A percentile compares a stretch with the other conserved stretches of the same genome.
These are phyloP conservation scores for Xylaria polymorpha DNA, from an alignment of 2,329 filamentous ascomycete genomes.

Conservation along the genomic window DNA sequence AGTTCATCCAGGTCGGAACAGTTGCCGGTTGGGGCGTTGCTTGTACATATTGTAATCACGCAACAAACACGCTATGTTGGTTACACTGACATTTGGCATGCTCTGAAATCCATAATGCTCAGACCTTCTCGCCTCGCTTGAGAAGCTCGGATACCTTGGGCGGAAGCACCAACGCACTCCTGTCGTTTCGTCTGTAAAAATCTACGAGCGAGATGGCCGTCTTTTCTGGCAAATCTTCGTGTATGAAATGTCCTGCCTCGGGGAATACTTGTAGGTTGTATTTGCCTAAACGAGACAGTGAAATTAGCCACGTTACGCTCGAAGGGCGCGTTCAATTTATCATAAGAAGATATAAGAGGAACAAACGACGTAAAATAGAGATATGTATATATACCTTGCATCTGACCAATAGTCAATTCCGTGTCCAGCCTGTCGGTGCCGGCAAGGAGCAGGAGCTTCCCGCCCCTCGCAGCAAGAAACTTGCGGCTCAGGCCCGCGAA, in stretches of 20 bases:
- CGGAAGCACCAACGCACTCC: constrained; percentile 84
- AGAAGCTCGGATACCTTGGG: constrained; percentile 87
- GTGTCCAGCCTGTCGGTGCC: constrained; percentile 52
- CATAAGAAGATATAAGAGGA: constrained; percentile 22
- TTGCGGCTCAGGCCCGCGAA: constrained; percentile 88
- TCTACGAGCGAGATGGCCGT: constrained; percentile 87
- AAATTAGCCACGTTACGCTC: constrained; percentile 3
- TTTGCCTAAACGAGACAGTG: constrained; percentile 69
- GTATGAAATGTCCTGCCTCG: constrained; percentile 94
- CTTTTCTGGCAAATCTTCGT: constrained; percentile 93
- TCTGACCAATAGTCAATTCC: constrained; percentile 53
- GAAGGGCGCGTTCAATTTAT: background rate
- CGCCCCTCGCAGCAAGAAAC: constrained; percentile 82
- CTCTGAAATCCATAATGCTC: constrained; percentile 3
- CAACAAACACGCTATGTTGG: background rate
- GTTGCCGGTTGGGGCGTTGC: background rate
- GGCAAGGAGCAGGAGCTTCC: constrained; percentile 50
- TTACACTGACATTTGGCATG: background rate
- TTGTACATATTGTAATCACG: constrained; percentile 19
- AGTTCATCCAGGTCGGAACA: background rate
- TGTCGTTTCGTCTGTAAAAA: constrained; percentile 92
- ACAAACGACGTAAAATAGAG: constrained; percentile 3
- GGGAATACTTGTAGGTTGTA: constrained; percentile 96
- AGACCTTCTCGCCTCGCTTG: constrained; percentile 69
- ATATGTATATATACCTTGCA: constrained; percentile 48